Base-by-base conservation (phyloP, 768 basidiomycete genomes). In the Rhodotorula diobovata region DNA sequence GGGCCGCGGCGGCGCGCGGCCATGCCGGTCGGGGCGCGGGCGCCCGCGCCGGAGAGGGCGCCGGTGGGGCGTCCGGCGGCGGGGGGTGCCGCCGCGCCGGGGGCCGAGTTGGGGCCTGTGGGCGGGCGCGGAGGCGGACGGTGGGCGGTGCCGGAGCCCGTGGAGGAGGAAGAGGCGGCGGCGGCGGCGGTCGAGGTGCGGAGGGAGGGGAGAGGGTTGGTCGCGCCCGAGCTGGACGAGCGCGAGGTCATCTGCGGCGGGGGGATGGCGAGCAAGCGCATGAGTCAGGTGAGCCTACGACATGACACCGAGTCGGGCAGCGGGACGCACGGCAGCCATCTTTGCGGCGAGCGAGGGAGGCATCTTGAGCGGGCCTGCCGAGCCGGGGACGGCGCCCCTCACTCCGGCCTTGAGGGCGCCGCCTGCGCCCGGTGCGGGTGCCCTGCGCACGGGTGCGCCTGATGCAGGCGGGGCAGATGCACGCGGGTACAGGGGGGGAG, bases 321-420 rank as follows among this genome's bases (percentile, higher is more conserved):
- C 9, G 28, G 35, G 62, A 83, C 86, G 76, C 79, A 94, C 92
- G 39, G 89, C 90, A 53, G 90, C 90, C 89, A 97, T 90, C 83
- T 93, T 96, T 72, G 90, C 91, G 79, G 93, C 93, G 56, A 98
- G 85, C 57, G 87, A 85, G 0, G 93, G 91, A 0, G 94, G 94
- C 72, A 98, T 90, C 58, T 61, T 69, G 43, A 74, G 50, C 39
- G 70, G 70, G 2, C 70, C 70, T 28, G 55, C 65, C 18, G 34
- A 32, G 32, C 54, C 61, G 3, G 45, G 45, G 30, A 51, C 50
- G 30, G 45, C 20, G 28, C 65, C 61, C 4, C 70, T 3, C 10
- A 66, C 70, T 12, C 70, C 70, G 2, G 61, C 61, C 56, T 67
- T 71, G 30, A 66, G 61, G 28, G 65, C 64, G 4, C 59, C 66